Evolutionary conservation across 2,329 filamentous ascomycete genomes (phyloP).

Genomic region (Penicillium crustosum): DNA sequence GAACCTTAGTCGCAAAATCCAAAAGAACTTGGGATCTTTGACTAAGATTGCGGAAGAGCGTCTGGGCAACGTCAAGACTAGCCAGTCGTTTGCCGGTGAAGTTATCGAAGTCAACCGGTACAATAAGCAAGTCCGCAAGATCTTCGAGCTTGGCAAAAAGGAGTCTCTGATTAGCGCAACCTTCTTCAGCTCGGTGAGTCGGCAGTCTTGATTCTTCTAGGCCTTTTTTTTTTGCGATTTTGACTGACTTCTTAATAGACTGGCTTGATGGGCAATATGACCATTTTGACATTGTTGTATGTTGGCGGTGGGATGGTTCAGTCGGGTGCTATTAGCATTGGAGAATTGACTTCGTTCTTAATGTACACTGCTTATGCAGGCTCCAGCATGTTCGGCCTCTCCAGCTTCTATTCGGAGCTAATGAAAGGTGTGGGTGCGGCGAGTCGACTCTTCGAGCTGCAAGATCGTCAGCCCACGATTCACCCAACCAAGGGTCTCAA

Average conservation of each 20-base stretch:
- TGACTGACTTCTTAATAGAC: conserved; percentile 56
- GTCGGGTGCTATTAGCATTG: conserved; percentile 79
- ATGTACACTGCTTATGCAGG: conserved; percentile 93
- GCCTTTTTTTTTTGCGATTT: neutral
- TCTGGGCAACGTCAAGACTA: conserved; percentile 94
- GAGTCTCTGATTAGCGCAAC: conserved; percentile 87
- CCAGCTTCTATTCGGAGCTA: conserved; percentile 93
- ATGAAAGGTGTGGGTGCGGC: conserved; percentile 99
- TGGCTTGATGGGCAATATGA: conserved; percentile 94
- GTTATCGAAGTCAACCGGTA: conserved; percentile 87
- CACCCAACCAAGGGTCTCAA: conserved; percentile 78
- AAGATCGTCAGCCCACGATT: conserved; percentile 84
- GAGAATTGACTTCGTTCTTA: conserved; percentile 92
- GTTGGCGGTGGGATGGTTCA: conserved; percentile 90
- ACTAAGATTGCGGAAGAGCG: conserved; percentile 98
- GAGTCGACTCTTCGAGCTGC: conserved; percentile 91
- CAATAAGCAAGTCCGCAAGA: conserved; percentile 86
- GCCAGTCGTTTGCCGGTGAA: conserved; percentile 93
- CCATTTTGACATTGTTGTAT: conserved; percentile 84
- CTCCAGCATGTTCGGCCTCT: conserved; percentile 88
- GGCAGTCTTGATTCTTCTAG: neutral
- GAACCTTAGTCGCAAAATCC: conserved; percentile 86
- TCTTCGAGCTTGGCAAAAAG: conserved; percentile 81
- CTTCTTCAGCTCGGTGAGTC: conserved; percentile 69
- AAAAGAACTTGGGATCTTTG: conserved; percentile 86